These are phyloP conservation scores for Pseudocercospora eumusae DNA, from an alignment of 2,329 filamentous ascomycete species.

Conservation along the genomic window DNA sequence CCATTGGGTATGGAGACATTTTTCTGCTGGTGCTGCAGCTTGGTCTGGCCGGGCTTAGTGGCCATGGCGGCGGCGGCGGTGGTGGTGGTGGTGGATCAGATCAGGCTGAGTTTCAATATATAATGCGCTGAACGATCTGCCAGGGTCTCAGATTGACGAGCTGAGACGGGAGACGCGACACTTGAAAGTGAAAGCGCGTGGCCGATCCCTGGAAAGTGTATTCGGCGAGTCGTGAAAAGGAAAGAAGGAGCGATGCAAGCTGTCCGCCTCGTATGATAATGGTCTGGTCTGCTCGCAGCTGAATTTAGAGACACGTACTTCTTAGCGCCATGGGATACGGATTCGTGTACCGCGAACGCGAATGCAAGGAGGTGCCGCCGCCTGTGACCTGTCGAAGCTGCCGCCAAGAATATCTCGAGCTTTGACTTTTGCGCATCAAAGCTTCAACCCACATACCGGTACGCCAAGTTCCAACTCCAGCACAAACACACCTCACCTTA, in stretches of 20 bases:
- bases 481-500: constrained; percentile 1
- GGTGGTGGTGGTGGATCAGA: neutral
- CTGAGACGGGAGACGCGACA: too few relatives aligned
- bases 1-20: constrained; percentile 23
- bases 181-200: constrained; percentile 3
- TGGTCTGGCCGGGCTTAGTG: constrained; percentile 23
- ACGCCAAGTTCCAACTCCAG: neutral
- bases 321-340: neutral
- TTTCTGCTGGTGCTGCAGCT: constrained; percentile 17
- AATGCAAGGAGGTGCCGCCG: neutral
- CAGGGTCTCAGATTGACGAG: constrained; percentile 1
- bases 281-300: too few relatives aligned
- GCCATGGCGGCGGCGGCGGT: constrained; percentile 24
- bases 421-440: neutral
- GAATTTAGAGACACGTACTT: constrained; percentile 1
- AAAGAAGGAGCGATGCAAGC: constrained; percentile 7
- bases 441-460: neutral
- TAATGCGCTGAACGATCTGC: too few relatives aligned
- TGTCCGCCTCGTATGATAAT: neutral
- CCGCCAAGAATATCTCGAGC: too few relatives aligned
- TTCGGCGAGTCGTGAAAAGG: neutral
- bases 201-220: neutral
- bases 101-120: neutral
- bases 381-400: too few relatives aligned
- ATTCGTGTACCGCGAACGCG: neutral